Evolutionary conservation across 257 asterid species (phyloP), one percentile per base, ranked within the genome.

Genomic region (Salvia hispanica): DNA sequence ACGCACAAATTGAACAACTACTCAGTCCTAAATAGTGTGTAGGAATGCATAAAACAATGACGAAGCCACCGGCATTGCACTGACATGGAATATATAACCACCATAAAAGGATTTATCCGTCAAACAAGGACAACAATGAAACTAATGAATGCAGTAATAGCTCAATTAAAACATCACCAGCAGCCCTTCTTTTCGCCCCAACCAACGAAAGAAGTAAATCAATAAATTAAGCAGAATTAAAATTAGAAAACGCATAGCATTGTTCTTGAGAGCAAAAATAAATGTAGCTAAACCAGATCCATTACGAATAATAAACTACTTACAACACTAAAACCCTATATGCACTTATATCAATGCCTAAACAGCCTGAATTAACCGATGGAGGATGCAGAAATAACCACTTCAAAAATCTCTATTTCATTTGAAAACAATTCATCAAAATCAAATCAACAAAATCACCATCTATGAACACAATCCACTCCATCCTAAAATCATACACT

Each of bases 381-480:
- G 21, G 43, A 73, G 10, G 39, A 21, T 58, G 43, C 51, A 39
- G 21, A 63, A 63, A 53, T 14, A 52, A 25, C 59, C 21, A 66
- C 55, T 44, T 16, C 25, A 18, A 45, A 71, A 62, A 18, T 53
- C 33, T 7, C 57, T 62, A 42, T 15, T 31, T 16, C 8, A 52
- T 47, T 70, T 8, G 3, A 78, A 48, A 59, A 44, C 52, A 67
- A 59, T 31, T 34, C 74, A 74, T 14, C 47, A 64, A 5, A 40
- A 69, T 40, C 44, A 48, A 54, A 70, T 55, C 9, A 57, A 36
- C 74, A 9, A 37, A 59, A 69, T 39, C 61, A 10, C 50, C 18
- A 51, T 64, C 58, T 33, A 11, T 7, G 31, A 69, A 69, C 74
- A 56, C 77, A 58, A 42, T 51, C 79, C 79, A 34, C 64, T 36